Evolutionary conservation across 208 protist species (phyloP), one percentile per base, ranked within the genome.

Genomic region (Trypanosoma congolense): DNA sequence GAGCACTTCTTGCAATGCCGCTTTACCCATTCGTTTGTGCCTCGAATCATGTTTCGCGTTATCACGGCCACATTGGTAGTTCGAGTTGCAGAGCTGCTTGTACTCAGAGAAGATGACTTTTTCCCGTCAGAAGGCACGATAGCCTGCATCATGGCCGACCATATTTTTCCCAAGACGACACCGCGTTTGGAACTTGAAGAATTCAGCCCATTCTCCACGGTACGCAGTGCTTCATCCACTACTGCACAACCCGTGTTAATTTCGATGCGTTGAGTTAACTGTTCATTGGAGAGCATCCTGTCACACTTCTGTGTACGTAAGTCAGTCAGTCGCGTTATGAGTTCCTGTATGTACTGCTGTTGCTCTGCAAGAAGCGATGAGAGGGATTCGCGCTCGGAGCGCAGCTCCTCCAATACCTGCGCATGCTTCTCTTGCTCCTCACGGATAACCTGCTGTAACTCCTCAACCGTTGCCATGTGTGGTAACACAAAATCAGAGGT

Each of bases 271-370:
- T 54, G 56, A 38, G 18, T 12, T 3, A 44, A 63, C 2, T 31
- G 30, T 0, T 63, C 38, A 6, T 51, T 43, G 1, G 66, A 42
- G 8, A 67, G 58, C 35, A 76, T 42, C 21, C 44, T 59, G 57
- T 82, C 71, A 12, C 64, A 59, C 36, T 74, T 72, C 10, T 55
- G 59, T 4, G 79, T 62, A 10, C 79, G 79, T 52, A 87, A 53
- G 1, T 53, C 50, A 1, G 73, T 78, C 12, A 87, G 75, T 14
- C 80, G 66, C n/a, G 67, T 74, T 41, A 87, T 66, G 44, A 87
- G 66, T 14, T 77, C 68, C 26, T 61, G 70, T 42, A 83, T 80
- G 9, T 40, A 47, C 40, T 63, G 56, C 48, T 76, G 45, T 38
- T 77, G 61, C 4, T 87, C 80, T 2, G 42, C 55, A 16, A 87